Conservation (phyloP, 176 grass and related monocot species). For the Oryza punctata region DNA sequence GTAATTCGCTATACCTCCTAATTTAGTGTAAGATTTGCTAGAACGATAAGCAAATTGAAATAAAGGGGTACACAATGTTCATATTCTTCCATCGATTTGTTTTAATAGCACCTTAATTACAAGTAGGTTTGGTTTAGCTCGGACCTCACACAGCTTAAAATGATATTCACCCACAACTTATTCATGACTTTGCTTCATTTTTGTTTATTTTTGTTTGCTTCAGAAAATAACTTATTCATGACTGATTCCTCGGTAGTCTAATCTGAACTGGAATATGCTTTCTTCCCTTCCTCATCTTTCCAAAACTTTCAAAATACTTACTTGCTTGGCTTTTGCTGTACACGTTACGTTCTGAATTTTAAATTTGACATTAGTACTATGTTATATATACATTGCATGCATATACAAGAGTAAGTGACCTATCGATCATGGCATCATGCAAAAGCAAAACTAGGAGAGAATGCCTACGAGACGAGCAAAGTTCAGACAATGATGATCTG, state of each 20-base stretch:
- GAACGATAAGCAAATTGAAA: no score
- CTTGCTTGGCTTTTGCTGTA: not conserved
- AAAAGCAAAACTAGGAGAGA: not conserved
- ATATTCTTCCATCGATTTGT: not conserved
- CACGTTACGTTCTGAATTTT: not conserved
- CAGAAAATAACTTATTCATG: not conserved
- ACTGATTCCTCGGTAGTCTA: not conserved
- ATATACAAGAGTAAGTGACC: not conserved
- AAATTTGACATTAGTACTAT: not conserved
- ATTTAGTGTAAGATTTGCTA: no score
- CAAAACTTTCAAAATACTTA: not conserved
- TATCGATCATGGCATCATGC: not conserved
- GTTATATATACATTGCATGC: not conserved
- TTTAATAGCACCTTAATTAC: not conserved
- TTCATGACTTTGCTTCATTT: not conserved
- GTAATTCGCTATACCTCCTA: no score
- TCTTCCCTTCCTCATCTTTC: not conserved
- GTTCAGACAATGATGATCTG: not conserved
- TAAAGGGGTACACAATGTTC: no score
- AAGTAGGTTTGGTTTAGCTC: not conserved
- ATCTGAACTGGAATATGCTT: conserved; percentile 31
- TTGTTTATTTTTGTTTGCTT: no score
- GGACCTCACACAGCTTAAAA: not conserved
- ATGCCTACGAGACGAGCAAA: not conserved
- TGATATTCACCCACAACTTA: conserved; percentile 16